Percentiles rank a stretch among this genome's conserved stretches.
These are phyloP conservation scores for Daedaleopsis sinensis DNA, from an alignment of 768 basidiomycete genomes.

Conservation along the genomic window DNA sequence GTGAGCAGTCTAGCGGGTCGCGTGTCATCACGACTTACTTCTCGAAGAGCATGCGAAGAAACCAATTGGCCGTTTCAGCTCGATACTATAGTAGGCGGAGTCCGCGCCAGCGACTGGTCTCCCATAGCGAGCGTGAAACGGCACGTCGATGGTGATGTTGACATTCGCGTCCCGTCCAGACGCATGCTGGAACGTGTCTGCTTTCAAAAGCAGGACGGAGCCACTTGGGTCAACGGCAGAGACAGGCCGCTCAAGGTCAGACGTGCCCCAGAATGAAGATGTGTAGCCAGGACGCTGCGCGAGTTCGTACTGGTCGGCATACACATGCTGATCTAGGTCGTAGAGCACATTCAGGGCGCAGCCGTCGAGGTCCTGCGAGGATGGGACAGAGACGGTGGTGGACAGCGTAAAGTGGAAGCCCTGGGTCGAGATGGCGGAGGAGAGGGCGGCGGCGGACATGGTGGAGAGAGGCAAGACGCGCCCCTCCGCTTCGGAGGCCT, in stretches of 20 bases:
- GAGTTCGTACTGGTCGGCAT: slow-evolving; percentile 51
- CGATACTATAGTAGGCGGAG: slow-evolving; percentile 25
- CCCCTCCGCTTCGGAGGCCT: background rate
- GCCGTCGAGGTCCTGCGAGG: background rate
- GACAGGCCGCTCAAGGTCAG: slow-evolving; percentile 48
- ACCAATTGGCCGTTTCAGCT: slow-evolving; percentile 30
- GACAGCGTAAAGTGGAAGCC: slow-evolving; percentile 31
- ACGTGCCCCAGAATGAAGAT: slow-evolving; percentile 40
- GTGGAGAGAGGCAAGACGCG: slow-evolving; percentile 12
- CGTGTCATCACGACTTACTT: slow-evolving; percentile 5
- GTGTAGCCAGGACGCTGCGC: slow-evolving; percentile 30
- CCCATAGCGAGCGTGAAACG: slow-evolving; percentile 49
- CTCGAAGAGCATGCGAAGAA: slow-evolving; percentile 36
- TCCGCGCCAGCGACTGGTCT: slow-evolving; percentile 23
- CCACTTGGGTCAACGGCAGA: slow-evolving; percentile 34
- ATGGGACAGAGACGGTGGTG: slow-evolving; percentile 10
- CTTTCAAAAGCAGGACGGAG: slow-evolving; percentile 36
- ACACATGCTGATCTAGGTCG: slow-evolving; percentile 42
- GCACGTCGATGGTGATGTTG: slow-evolving; percentile 35
- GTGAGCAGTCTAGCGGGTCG: background rate
- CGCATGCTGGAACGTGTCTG: slow-evolving; percentile 11
- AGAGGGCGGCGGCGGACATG: slow-evolving; percentile 12
- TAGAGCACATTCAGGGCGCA: slow-evolving; percentile 38
- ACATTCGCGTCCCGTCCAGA: slow-evolving; percentile 5
- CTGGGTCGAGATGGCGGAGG: slow-evolving; percentile 20